Conservation (phyloP, 2,329 filamentous ascomycete genomes). For the Rhexocercosporidium sp. region DNA sequence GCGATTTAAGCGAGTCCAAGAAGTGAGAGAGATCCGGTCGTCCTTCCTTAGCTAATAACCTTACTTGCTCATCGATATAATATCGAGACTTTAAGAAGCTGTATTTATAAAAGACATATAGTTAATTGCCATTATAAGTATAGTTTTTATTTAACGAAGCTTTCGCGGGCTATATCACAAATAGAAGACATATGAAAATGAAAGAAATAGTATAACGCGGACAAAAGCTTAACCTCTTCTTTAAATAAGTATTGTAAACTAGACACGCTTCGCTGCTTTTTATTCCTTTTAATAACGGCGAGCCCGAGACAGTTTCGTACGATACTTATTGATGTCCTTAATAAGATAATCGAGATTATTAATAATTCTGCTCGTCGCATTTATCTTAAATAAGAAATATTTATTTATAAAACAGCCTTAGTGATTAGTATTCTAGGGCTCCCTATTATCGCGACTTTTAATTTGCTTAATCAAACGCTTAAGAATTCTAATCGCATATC, state of each 20-base stretch:
- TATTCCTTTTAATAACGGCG: background rate
- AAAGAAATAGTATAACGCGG: background rate
- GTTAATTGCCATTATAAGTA: too few species aligned
- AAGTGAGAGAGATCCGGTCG: too few species aligned
- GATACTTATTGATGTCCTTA: background rate
- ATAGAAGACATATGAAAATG: background rate
- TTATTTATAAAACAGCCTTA: background rate
- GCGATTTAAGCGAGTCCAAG: too few species aligned
- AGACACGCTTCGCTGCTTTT: background rate
- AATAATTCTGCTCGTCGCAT: background rate
- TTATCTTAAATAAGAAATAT: background rate
- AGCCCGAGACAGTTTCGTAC: background rate
- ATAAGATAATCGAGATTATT: background rate
- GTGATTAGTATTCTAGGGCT: background rate
- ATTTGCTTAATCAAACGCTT: background rate
- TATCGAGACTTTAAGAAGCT: background rate
- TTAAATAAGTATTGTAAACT: conserved; percentile 2
- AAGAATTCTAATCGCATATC: background rate
- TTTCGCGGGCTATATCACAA: background rate
- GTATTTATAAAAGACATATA: background rate
- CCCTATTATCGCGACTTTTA: background rate
- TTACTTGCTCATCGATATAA: too few species aligned
- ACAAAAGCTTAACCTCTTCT: background rate
- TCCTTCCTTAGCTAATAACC: too few species aligned
- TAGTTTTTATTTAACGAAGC: background rate